Evolutionary conservation across 1,139 yeast genomes (phyloP), one percentile per base, ranked within the genome.

Genomic region (Sugiyamaella grinbergsii): DNA sequence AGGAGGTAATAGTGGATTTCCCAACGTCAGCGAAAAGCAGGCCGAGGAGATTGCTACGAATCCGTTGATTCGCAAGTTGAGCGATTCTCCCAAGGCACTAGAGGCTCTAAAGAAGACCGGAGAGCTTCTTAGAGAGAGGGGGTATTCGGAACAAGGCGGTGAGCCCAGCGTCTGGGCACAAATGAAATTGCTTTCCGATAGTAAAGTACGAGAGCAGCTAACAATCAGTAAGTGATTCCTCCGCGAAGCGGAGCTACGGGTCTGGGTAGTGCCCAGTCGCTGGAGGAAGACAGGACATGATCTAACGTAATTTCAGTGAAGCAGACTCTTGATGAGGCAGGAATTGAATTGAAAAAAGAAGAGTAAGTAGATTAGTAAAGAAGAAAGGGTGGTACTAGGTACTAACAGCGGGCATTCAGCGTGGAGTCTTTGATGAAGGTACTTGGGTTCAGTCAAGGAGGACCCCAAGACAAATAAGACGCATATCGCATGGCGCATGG

Each of bases 131-230:
- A 40, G 54, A 47, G 50, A 59, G 47, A 44, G 47, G n/a, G 57
- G 57, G 10, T 50, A 54, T 34, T 53, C 46, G 11, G 51, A 37
- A 23, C 55, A 55, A n/a, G 53, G 50, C 5, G 60, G 58, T n/a
- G 49, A 59, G 26, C 54, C 57, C 39, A 53, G 57, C 15, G 43
- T 59, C n/a, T 54, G 59, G 60, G 54, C 60, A 36, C 61, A 58
- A 47, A 54, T 61, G 47, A 58, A 59, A 52, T 41, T 61, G 43
- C 49, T 61, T 51, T 49, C 60, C 36, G 64, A 61, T 54, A 51
- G 47, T 19, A 58, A 59, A 44, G 58, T 61, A 31, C 53, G 60
- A 23, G 53, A 47, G 32, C 55, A 59, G 52, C 46, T 61, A 37
- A 50, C 51, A 13, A 52, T 47, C 26, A 50, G 58, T 55, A 54